A percentile compares a stretch with the other conserved stretches of the same genome.
Conservation (phyloP, 345 rosid species). For the Populus deltoides region DNA sequence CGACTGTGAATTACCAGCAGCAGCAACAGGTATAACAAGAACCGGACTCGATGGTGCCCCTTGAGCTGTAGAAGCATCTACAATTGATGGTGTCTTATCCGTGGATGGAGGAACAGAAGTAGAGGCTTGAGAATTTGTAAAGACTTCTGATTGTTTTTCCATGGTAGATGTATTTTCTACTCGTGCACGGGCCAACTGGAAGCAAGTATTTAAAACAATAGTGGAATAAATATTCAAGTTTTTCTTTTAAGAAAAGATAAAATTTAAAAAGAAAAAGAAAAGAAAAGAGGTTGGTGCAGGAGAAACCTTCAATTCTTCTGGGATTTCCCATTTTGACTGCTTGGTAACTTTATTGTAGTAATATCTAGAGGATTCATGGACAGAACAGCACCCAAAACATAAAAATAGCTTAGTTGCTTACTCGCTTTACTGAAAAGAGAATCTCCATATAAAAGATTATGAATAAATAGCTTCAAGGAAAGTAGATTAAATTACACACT, state of each 20-base stretch:
- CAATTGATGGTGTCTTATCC: constrained; percentile 34
- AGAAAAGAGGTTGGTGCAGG: constrained; percentile 6
- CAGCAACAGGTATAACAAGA: constrained; percentile 41
- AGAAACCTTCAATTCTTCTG: constrained; percentile 85
- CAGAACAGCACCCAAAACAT: constrained; percentile 16
- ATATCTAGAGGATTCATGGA: constrained; percentile 51
- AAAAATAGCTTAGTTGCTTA: constrained; percentile 5
- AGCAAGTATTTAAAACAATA: constrained; percentile 9
- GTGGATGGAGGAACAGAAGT: constrained; percentile 28
- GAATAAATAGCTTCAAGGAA: constrained; percentile 15
- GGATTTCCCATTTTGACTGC: constrained; percentile 88
- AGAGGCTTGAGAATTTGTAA: constrained; percentile 20
- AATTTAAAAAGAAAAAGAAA: constrained; percentile 6
- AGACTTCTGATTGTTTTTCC: constrained; percentile 38
- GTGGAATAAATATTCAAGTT: not conserved
- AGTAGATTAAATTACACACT: constrained; percentile 41
- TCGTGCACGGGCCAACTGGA: constrained; percentile 85
- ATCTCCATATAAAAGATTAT: not conserved
- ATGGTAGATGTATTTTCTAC: constrained; percentile 36
- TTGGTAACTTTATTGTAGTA: constrained; percentile 80
- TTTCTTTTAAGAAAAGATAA: constrained; percentile 10
- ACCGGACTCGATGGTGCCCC: constrained; percentile 55
- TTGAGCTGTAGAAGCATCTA: constrained; percentile 34
- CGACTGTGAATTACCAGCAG: constrained; percentile 34
- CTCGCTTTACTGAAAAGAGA: not conserved